Conservation (phyloP, 2,329 filamentous ascomycete species). For the Aspergillus sergii region DNA sequence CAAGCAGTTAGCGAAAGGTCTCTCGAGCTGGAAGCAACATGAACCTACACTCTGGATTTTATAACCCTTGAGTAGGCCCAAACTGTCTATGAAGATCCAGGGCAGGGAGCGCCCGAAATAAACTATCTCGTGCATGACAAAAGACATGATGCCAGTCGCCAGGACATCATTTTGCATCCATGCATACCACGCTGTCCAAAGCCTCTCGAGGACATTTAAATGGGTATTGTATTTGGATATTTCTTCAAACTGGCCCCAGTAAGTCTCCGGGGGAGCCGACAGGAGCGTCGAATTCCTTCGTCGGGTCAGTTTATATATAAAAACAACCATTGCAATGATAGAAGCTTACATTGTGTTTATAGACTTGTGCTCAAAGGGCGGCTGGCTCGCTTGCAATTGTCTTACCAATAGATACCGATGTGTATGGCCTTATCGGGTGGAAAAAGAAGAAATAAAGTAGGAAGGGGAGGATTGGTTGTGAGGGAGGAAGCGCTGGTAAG, state of each 20-base stretch:
- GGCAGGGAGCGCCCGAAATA: conserved; percentile 93
- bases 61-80: conserved; percentile 87
- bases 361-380: neutral
- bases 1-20: conserved; percentile 1
- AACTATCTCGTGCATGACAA: conserved; percentile 87
- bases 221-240: conserved; percentile 76
- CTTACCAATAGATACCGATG: neutral
- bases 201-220: conserved; percentile 80
- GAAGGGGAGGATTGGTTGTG: neutral
- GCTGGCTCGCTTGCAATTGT: neutral
- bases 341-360: conserved; percentile 25
- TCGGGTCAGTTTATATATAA: neutral
- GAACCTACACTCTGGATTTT: conserved; percentile 82
- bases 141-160: conserved; percentile 96
- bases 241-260: conserved; percentile 67
- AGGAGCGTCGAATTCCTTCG: conserved; percentile 52
- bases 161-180: conserved; percentile 98
- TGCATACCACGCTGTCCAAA: conserved; percentile 96
- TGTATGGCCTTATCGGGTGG: neutral
- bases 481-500: neutral
- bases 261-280: conserved; percentile 54
- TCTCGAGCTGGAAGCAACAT: neutral
- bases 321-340: neutral
- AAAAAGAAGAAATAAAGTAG: neutral
- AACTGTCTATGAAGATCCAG: conserved; percentile 88